phyloP scores from a whole-genome alignment of 78 protist species.

The Tieghemostelium lacteum region DNA sequence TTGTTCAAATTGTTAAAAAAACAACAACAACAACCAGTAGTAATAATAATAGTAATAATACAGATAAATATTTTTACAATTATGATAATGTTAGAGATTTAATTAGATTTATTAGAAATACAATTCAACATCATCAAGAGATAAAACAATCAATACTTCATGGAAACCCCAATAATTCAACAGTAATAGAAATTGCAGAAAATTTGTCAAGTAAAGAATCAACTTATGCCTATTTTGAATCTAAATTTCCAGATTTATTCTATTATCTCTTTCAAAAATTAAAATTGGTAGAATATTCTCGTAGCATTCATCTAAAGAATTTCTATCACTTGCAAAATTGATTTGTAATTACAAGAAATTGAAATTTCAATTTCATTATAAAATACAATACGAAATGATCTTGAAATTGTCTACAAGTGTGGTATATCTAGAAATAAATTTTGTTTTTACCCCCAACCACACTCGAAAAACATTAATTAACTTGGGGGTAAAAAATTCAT shows the following conservation, averaged over 20 bases:
- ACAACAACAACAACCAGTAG: too few relatives aligned
- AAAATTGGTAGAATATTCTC: too few relatives aligned
- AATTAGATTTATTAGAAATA: conserved; percentile 32
- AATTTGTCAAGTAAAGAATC: neutral
- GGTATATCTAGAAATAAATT: too few relatives aligned
- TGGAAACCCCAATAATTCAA: neutral
- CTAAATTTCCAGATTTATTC: neutral
- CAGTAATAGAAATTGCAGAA: neutral
- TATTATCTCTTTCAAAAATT: neutral
- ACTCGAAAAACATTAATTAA: too few relatives aligned
- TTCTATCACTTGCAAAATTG: too few relatives aligned
- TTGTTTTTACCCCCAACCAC: too few relatives aligned
- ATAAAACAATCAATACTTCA: neutral
- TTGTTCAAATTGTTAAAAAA: neutral
- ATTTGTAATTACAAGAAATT: too few relatives aligned
- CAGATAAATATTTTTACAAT: neutral
- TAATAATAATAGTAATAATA: too few relatives aligned
- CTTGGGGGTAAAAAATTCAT: too few relatives aligned
- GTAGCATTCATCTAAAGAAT: neutral
- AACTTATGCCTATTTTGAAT: neutral
- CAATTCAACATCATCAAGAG: conserved; percentile 42
- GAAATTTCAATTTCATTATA: too few relatives aligned
- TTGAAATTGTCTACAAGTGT: too few relatives aligned
- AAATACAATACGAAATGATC: too few relatives aligned
- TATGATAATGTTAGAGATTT: conserved; percentile 26